phyloP scores from a whole-genome alignment of 176 grass and related monocot species.

The Alloteropsis semialata region DNA sequence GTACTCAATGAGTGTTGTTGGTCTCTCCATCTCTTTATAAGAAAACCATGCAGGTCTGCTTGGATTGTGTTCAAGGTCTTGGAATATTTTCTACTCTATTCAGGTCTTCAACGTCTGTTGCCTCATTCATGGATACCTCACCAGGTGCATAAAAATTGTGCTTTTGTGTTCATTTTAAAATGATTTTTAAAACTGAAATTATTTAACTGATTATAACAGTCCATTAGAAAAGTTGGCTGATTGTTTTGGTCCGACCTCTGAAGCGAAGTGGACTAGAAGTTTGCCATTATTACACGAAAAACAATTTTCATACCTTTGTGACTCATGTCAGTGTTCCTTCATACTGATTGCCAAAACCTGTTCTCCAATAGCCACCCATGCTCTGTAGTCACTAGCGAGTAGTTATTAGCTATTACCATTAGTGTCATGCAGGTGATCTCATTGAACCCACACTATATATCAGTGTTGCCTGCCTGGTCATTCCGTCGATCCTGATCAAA shows the following conservation, averaged over 20 bases:
- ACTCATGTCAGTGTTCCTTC: neutral
- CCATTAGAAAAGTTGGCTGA: neutral
- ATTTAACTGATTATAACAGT: neutral
- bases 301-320: neutral
- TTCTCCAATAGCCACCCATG: neutral
- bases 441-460: constrained; percentile 14
- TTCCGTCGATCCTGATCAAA: constrained; percentile 37
- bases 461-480: constrained; percentile 34
- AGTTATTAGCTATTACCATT: neutral
- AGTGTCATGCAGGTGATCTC: constrained; percentile 28
- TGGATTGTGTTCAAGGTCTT: neutral
- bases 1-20: neutral
- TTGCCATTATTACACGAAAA: neutral
- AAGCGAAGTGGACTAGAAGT: neutral
- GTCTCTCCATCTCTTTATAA: neutral
- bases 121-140: neutral
- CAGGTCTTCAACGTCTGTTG: neutral
- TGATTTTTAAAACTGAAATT: neutral
- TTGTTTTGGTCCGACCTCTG: neutral
- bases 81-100: neutral
- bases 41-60: neutral
- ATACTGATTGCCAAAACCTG: neutral
- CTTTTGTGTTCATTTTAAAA: neutral
- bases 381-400: neutral
- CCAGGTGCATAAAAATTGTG: neutral